Conservation (phyloP, 495 filamentous ascomycete species). For the Pseudotulostoma volvatum region DNA sequence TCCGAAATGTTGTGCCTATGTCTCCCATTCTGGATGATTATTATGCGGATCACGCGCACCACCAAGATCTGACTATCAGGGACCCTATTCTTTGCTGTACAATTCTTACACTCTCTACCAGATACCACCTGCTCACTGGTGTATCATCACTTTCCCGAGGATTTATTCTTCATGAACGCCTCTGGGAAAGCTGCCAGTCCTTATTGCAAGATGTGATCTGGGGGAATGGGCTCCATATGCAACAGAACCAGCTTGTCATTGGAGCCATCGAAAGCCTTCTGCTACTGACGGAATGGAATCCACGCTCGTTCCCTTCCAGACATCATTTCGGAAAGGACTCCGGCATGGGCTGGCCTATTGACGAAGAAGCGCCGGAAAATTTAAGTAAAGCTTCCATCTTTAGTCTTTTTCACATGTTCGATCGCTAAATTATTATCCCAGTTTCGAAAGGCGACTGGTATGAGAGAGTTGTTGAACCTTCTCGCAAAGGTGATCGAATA, state of each 20-base stretch:
- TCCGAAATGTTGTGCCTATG: conserved; percentile 18
- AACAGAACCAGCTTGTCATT: conserved; percentile 14
- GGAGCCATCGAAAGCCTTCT: conserved; percentile 25
- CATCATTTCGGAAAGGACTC: neutral
- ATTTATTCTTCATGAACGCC: conserved; percentile 24
- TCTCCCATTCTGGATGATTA: conserved; percentile 25
- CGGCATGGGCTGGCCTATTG: neutral
- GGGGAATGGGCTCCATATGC: conserved; percentile 20
- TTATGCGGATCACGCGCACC: conserved; percentile 18
- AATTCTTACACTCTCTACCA: conserved; percentile 25
- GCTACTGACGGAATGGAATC: conserved; percentile 28
- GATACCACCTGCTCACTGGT: conserved; percentile 20
- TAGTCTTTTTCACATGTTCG: too few species aligned
- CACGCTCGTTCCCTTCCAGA: conserved; percentile 17
- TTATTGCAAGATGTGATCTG: conserved; percentile 23
- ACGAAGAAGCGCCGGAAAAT: neutral
- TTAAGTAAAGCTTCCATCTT: neutral
- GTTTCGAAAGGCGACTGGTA: neutral
- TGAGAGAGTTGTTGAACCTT: conserved; percentile 22
- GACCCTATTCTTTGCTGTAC: conserved; percentile 27
- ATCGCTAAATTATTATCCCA: too few species aligned
- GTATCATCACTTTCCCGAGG: conserved; percentile 17
- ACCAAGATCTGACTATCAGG: conserved; percentile 19
- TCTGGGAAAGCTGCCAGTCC: conserved; percentile 29
- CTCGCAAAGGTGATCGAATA: conserved; percentile 25